Evolutionary conservation across 2,329 filamentous ascomycete species (phyloP).

Genomic region (Penicillium sp.): DNA sequence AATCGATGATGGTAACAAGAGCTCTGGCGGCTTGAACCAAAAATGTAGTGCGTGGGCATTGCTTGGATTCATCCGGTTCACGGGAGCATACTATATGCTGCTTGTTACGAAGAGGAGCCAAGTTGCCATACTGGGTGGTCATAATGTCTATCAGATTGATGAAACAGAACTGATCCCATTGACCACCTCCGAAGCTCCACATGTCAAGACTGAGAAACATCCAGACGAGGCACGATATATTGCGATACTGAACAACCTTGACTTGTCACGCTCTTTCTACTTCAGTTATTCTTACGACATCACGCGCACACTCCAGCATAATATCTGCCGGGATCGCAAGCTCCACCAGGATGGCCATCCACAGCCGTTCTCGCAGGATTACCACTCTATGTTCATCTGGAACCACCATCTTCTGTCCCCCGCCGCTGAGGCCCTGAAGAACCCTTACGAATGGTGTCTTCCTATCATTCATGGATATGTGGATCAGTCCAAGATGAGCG

Average conservation of each 20-base stretch:
- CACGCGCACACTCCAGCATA: slow-evolving; percentile 86
- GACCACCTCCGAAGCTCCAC: slow-evolving; percentile 65
- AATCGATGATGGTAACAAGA: slow-evolving; percentile 92
- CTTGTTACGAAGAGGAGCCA: slow-evolving; percentile 94
- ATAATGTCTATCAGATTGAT: slow-evolving; percentile 94
- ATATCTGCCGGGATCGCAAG: slow-evolving; percentile 77
- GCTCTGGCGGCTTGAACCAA: slow-evolving; percentile 82
- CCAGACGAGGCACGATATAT: slow-evolving; percentile 88
- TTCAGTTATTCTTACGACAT: slow-evolving; percentile 99
- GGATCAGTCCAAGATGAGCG: slow-evolving; percentile 78
- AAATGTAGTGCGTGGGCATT: slow-evolving; percentile 91
- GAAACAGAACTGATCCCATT: slow-evolving; percentile 88
- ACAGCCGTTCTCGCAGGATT: slow-evolving; percentile 69
- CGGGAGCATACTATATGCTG: slow-evolving; percentile 94
- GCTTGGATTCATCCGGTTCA: slow-evolving; percentile 93
- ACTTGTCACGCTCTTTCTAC: slow-evolving; percentile 89
- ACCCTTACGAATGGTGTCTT: slow-evolving; percentile 92
- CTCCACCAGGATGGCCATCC: slow-evolving; percentile 65
- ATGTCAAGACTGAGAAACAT: slow-evolving; percentile 76
- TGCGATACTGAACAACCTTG: slow-evolving; percentile 83
- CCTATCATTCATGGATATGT: slow-evolving; percentile 96
- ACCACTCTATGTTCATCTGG: slow-evolving; percentile 98
- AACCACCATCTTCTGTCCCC: slow-evolving; percentile 86
- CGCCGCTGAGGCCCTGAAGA: slow-evolving; percentile 66
- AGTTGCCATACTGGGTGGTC: slow-evolving; percentile 91